These are phyloP conservation scores for Monosporascus ibericus DNA, from an alignment of 2,329 filamentous ascomycete genomes.

Conservation along the genomic window DNA sequence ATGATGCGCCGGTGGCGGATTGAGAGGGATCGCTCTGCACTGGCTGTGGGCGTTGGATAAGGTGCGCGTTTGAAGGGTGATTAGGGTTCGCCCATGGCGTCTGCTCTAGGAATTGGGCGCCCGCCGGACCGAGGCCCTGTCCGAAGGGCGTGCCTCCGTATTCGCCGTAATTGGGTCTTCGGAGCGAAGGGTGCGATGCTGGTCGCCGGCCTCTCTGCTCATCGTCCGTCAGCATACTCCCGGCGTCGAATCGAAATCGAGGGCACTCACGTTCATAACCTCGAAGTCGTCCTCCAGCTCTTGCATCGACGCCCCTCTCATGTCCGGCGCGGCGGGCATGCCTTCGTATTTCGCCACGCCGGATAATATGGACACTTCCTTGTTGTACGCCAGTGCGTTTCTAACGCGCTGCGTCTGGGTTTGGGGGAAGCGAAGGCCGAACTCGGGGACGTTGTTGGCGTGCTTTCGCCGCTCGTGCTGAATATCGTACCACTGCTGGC, in stretches of 20 bases:
- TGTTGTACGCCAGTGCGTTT: slow-evolving; percentile 88
- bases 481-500: slow-evolving; percentile 87
- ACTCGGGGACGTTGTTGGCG: slow-evolving; percentile 75
- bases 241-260: background rate
- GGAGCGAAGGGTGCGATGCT: slow-evolving; percentile 30
- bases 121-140: slow-evolving; percentile 56
- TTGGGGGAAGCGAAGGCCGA: slow-evolving; percentile 73
- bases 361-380: slow-evolving; percentile 84
- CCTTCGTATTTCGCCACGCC: slow-evolving; percentile 92
- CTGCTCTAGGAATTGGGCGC: slow-evolving; percentile 82
- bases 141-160: slow-evolving; percentile 42
- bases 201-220: slow-evolving; percentile 24
- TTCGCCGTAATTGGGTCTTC: slow-evolving; percentile 36
- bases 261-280: slow-evolving; percentile 72
- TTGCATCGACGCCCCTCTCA: slow-evolving; percentile 62
- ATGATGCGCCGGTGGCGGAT: slow-evolving; percentile 22
- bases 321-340: slow-evolving; percentile 88
- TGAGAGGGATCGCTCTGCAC: slow-evolving; percentile 26
- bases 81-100: slow-evolving; percentile 92
- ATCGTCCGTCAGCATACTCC: slow-evolving; percentile 6
- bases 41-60: slow-evolving; percentile 33
- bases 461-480: slow-evolving; percentile 79
- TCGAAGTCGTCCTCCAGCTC: slow-evolving; percentile 84
- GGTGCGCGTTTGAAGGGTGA: slow-evolving; percentile 56
- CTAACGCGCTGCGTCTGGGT: slow-evolving; percentile 70